Evolutionary conservation across 2,329 filamentous ascomycete genomes (phyloP).

Genomic region (Trichoderma citrinoviride): DNA sequence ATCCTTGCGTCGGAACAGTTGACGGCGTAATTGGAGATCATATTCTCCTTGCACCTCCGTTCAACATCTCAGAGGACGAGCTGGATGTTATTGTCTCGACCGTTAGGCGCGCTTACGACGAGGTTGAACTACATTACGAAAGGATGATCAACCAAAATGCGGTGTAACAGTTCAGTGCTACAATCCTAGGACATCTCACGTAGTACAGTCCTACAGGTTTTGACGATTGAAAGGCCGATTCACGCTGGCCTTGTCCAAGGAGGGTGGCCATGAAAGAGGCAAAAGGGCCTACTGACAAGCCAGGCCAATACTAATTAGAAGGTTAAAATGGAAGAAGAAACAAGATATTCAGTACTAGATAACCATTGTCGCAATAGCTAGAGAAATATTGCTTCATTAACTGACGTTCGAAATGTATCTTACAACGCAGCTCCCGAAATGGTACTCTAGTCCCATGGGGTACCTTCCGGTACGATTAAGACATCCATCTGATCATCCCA

Average conservation of each 20-base stretch:
- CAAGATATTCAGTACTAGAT: no score
- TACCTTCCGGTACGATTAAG: not conserved
- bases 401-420: not conserved
- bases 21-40: slow-evolving; percentile 65
- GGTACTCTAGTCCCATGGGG: not conserved
- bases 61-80: not conserved
- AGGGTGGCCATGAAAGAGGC: no score
- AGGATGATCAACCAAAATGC: no score
- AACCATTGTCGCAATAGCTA: no score
- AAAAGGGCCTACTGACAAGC: no score
- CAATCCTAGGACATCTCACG: no score
- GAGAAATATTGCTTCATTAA: not conserved
- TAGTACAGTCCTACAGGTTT: no score
- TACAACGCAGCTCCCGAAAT: not conserved
- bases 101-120: not conserved
- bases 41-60: slow-evolving; percentile 20
- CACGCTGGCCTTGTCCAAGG: no score
- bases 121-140: not conserved
- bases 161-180: no score
- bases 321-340: no score
- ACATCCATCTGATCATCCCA: not conserved
- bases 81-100: not conserved
- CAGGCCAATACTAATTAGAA: no score
- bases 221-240: no score
- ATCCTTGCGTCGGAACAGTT: slow-evolving; percentile 60